Percentiles rank a stretch among this genome's conserved stretches.
Conservation (phyloP, 2,329 filamentous ascomycete species). For the Leptodontidium sp. region DNA sequence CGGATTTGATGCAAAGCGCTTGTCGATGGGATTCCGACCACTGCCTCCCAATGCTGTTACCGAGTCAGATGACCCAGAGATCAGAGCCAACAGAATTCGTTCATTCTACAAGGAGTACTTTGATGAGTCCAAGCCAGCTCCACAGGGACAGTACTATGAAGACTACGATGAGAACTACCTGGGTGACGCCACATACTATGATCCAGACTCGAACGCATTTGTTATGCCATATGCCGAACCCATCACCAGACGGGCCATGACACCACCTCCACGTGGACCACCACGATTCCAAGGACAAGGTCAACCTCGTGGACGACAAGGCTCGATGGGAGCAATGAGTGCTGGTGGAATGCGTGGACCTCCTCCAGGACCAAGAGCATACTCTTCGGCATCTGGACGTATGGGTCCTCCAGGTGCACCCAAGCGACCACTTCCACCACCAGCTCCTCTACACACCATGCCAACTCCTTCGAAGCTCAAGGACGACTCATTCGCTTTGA, state of each 20-base stretch:
- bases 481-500: slow-evolving; percentile 79
- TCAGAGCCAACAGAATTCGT: slow-evolving; percentile 92
- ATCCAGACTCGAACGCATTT: slow-evolving; percentile 56
- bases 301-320: slow-evolving; percentile 53
- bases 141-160: slow-evolving; percentile 69
- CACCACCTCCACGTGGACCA: slow-evolving; percentile 75
- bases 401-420: slow-evolving; percentile 43
- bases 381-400: slow-evolving; percentile 66
- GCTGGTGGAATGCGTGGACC: slow-evolving; percentile 34
- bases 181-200: slow-evolving; percentile 60
- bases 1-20: slow-evolving; percentile 60
- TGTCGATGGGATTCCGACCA: slow-evolving; percentile 81
- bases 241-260: slow-evolving; percentile 91
- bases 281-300: slow-evolving; percentile 47
- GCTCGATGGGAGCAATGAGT: slow-evolving; percentile 57
- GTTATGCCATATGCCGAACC: slow-evolving; percentile 87
- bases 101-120: slow-evolving; percentile 99
- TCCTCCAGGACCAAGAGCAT: slow-evolving; percentile 63
- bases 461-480: slow-evolving; percentile 86
- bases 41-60: slow-evolving; percentile 84
- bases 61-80: slow-evolving; percentile 87
- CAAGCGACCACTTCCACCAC: slow-evolving; percentile 73
- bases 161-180: slow-evolving; percentile 77
- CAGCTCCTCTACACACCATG: slow-evolving; percentile 74
- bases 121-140: slow-evolving; percentile 72